Percentiles rank a stretch among this genome's conserved stretches.
phyloP scores from a whole-genome alignment of 176 grass and related monocot genomes.

The Dactylis glomerata region DNA sequence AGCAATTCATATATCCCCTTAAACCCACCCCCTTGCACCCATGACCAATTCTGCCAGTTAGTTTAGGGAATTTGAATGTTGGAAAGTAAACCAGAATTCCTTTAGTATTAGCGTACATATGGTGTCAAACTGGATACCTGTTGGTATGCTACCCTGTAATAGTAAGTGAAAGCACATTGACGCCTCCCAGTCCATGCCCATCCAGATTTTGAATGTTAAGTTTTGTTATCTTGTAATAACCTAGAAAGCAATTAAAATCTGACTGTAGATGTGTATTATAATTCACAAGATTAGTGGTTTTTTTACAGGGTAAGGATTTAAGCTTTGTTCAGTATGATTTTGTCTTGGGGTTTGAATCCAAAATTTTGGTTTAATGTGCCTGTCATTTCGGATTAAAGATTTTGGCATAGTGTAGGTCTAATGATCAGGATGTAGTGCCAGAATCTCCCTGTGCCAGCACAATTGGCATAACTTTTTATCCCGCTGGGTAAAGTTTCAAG shows the following conservation, averaged over 20 bases:
- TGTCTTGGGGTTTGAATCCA: neutral
- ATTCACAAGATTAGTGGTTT: neutral
- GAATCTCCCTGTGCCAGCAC: neutral
- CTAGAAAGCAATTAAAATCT: neutral
- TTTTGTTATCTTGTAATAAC: neutral
- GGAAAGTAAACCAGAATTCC: neutral
- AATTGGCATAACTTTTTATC: neutral
- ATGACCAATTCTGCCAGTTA: neutral
- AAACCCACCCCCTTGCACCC: too few relatives aligned
- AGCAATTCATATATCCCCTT: neutral
- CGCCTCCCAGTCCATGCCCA: neutral
- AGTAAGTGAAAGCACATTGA: neutral
- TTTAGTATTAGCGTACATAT: neutral
- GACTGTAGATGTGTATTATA: neutral
- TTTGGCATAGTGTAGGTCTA: slow-evolving; percentile 3
- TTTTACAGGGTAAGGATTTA: neutral
- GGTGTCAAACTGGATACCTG: neutral
- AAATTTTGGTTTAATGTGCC: neutral
- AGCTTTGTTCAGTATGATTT: slow-evolving; percentile 2
- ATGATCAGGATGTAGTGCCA: neutral
- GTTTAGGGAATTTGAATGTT: neutral
- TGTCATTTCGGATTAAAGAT: neutral
- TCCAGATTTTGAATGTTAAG: neutral
- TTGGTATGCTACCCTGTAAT: neutral
- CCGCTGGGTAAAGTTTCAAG: neutral